Evolutionary conservation across 176 grass and related monocot genomes (phyloP), one percentile per base, ranked within the genome.

Genomic region (Dactylis glomerata): DNA sequence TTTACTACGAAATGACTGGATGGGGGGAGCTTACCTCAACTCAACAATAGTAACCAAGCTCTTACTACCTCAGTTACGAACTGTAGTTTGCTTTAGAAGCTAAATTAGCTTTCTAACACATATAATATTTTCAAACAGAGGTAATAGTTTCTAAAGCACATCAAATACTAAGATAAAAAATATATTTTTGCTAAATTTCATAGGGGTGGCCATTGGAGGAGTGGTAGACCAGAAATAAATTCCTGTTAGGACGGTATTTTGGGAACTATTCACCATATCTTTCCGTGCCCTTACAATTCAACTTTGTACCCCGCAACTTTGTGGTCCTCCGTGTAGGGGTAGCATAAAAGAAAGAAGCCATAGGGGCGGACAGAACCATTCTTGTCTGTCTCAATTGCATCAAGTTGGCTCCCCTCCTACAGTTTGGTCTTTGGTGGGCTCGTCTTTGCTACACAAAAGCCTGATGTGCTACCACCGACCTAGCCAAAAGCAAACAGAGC

Each of bases 391-490:
- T 73, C 83, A 64, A 15, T 65, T 82, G 20, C 56, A 23, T 73
- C 73, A 73, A 72, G 73, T 73, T 86, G 63, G 78, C 73, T 78
- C 30, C 26, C 51, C 14, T 72, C 72, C 15, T 54, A 69, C 66
- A 82, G 44, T 22, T n/a, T 6, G n/a, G n/a, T n/a, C n/a, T n/a
- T n/a, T n/a, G n/a, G 34, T 82, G 67, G 84, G 65, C 63, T 73
- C 83, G 68, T 32, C 32, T 0, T 85, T 69, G 51, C 70, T 50
- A 77, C 52, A 33, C 63, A 71, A 90, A 90, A 82, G 83, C 64
- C 64, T 80, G 81, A 8, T 42, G 37, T 10, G 85, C 81, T 85
- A 77, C 62, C 82, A 88, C 82, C 89, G 77, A 84, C 82, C 89
- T 71, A 85, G 64, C 52, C 70, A 58, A 91, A 91, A 81, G 79